Evolutionary conservation across 2,329 filamentous ascomycete species (phyloP).

Genomic region (Ceratocystis alfenasii): DNA sequence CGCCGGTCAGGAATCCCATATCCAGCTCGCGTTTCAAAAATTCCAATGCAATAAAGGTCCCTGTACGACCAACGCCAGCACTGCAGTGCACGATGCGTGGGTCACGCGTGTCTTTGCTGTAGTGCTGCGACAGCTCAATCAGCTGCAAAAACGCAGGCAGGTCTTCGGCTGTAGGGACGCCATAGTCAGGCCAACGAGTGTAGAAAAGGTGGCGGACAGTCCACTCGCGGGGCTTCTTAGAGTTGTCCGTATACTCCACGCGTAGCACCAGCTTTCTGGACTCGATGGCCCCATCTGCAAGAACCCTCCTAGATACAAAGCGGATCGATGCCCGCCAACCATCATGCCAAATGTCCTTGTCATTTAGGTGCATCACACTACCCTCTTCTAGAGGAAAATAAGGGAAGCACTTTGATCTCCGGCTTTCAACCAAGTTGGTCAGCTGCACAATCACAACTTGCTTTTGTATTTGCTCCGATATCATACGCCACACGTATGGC

Average conservation of each 20-base stretch:
- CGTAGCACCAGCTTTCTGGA: constrained; percentile 59
- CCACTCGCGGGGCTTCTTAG: constrained; percentile 41
- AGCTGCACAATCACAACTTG: constrained; percentile 87
- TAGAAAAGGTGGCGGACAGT: constrained; percentile 77
- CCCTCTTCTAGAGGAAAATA: constrained; percentile 62
- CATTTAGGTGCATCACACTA: constrained; percentile 46
- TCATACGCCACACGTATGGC: constrained; percentile 89
- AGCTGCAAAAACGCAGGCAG: constrained; percentile 56
- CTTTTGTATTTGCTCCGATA: constrained; percentile 61
- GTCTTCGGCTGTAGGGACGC: constrained; percentile 60
- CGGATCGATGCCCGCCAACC: constrained; percentile 57
- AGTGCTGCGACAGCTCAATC: constrained; percentile 52
- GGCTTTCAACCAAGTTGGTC: constrained; percentile 71
- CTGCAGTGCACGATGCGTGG: constrained; percentile 79
- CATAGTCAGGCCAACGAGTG: constrained; percentile 80
- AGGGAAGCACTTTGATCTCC: constrained; percentile 71
- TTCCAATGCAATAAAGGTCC: constrained; percentile 94
- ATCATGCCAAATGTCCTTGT: constrained; percentile 52
- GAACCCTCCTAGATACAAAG: constrained; percentile 50
- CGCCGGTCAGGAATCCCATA: constrained; percentile 51
- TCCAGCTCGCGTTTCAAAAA: constrained; percentile 75
- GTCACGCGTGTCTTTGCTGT: constrained; percentile 38
- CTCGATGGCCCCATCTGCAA: constrained; percentile 49
- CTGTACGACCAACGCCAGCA: constrained; percentile 84
- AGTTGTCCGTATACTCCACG: constrained; percentile 34